Evolutionary conservation across 345 rosid genomes (phyloP).

Genomic region (Garcia nutans): DNA sequence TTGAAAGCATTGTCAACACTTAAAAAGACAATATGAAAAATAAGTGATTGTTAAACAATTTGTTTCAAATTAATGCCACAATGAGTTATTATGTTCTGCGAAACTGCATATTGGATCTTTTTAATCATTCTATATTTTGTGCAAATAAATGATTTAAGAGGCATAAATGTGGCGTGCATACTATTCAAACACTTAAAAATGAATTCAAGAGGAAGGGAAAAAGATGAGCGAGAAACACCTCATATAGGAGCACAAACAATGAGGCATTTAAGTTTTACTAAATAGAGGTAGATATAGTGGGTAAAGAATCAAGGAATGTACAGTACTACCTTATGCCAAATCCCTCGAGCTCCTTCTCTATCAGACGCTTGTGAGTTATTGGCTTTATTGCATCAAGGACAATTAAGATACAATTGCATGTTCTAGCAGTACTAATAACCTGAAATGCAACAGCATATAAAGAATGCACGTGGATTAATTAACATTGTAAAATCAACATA

Average conservation of each 20-base stretch:
- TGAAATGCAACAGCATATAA: constrained; percentile 27
- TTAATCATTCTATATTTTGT: background rate
- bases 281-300: background rate
- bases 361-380: constrained; percentile 95
- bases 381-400: constrained; percentile 99
- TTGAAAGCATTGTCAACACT: background rate
- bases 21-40: background rate
- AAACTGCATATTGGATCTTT: background rate
- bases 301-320: background rate
- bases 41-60: background rate
- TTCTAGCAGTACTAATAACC: constrained; percentile 98
- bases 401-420: constrained; percentile 88
- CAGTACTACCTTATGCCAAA: constrained; percentile 75
- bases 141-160: background rate
- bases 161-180: too few species aligned
- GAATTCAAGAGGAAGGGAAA: background rate
- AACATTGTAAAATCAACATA: background rate
- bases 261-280: background rate
- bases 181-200: background rate
- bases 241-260: background rate
- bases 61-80: background rate
- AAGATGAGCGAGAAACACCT: background rate
- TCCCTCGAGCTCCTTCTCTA: constrained; percentile 98
- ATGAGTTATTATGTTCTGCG: background rate
- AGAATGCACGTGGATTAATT: background rate